These are phyloP conservation scores for Gracilaria vermiculophylla DNA, from an alignment of 23 red algal genomes.

Conservation along the genomic window DNA sequence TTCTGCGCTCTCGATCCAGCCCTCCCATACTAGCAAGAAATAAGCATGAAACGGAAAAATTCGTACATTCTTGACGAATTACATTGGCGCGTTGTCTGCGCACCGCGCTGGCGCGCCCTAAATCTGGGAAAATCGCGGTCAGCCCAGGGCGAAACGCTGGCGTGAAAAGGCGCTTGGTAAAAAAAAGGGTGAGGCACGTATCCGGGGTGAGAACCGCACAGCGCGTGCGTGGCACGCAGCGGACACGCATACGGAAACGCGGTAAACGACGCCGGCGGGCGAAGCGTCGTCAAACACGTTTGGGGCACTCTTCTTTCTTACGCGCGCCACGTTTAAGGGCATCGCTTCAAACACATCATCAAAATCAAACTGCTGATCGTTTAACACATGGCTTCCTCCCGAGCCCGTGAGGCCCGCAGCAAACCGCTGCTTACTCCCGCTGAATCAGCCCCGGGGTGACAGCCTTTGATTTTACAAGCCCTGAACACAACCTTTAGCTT, in stretches of 20 bases:
- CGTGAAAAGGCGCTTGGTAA: too few species aligned
- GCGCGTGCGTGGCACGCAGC: too few species aligned
- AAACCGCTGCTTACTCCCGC: background rate
- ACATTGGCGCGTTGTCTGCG: too few species aligned
- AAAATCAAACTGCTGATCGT: background rate
- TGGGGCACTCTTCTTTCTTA: background rate
- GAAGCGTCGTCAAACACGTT: background rate
- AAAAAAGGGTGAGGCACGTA: too few species aligned
- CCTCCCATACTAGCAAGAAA: background rate
- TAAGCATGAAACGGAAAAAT: background rate
- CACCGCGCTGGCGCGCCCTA: too few species aligned
- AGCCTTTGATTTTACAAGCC: background rate
- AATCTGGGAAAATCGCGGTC: too few species aligned
- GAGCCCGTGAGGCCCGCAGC: background rate
- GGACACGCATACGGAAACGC: too few species aligned
- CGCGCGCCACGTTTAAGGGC: background rate
- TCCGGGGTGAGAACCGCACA: too few species aligned
- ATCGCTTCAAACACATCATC: background rate
- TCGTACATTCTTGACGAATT: background rate
- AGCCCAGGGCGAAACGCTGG: too few species aligned
- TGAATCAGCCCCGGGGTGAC: background rate
- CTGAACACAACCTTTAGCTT: too few species aligned
- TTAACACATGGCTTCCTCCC: background rate
- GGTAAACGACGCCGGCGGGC: too few species aligned
- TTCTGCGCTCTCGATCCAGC: too few species aligned